phyloP scores from a whole-genome alignment of 345 rosid species.

The Turnera subulata region DNA sequence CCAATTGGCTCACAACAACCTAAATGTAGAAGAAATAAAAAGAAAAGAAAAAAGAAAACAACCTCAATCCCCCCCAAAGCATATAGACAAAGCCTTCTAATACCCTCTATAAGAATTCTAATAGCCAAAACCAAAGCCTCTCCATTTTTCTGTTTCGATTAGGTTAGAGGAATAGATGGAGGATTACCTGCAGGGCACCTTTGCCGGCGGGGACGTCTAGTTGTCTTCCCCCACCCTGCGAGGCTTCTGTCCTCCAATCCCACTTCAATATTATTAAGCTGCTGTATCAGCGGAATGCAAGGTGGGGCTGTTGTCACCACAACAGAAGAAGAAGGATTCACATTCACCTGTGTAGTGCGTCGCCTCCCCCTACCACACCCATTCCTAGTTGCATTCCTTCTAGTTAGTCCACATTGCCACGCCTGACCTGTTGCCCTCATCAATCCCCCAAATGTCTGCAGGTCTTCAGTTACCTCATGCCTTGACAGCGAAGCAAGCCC shows the following conservation, averaged over 20 bases:
- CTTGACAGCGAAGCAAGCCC: slow-evolving; percentile 82
- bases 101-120: slow-evolving; percentile 15
- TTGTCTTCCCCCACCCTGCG: slow-evolving; percentile 89
- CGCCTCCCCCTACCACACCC: slow-evolving; percentile 72
- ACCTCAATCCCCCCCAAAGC: not conserved
- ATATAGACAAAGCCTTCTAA: slow-evolving; percentile 1
- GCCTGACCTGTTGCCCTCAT: slow-evolving; percentile 73
- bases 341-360: no score
- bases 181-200: slow-evolving; percentile 81
- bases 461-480: slow-evolving; percentile 88
- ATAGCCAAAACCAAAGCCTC: slow-evolving; percentile 15
- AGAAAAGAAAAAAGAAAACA: not conserved
- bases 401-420: slow-evolving; percentile 62
- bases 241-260: slow-evolving; percentile 77
- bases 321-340: slow-evolving; percentile 37
- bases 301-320: slow-evolving; percentile 24
- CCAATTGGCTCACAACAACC: slow-evolving; percentile 19
- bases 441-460: slow-evolving; percentile 84
- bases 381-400: slow-evolving; percentile 68
- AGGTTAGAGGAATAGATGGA: slow-evolving; percentile 50
- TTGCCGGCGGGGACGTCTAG: slow-evolving; percentile 86
- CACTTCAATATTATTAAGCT: slow-evolving; percentile 47
- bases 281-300: slow-evolving; percentile 49
- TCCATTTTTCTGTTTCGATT: no score
- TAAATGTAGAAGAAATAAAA: not conserved